Conservation (phyloP, 164 flowering plant genomes). For the Magnolia sinica region DNA sequence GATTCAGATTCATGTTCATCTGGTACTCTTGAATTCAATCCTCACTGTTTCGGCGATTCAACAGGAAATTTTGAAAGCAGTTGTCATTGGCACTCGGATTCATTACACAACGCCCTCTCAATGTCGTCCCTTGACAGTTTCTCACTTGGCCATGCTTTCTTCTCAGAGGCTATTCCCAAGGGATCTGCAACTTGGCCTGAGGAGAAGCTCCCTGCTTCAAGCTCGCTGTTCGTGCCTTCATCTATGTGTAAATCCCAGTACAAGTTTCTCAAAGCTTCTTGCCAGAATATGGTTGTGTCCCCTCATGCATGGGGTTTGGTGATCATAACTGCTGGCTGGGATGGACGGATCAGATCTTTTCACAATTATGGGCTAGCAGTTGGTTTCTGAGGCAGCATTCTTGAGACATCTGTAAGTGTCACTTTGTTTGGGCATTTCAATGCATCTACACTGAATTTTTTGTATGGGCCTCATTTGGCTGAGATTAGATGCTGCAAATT, state of each 20-base stretch:
- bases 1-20: slow-evolving; percentile 15
- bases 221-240: slow-evolving; percentile 21
- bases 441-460: no score
- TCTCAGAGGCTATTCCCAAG: slow-evolving; percentile 46
- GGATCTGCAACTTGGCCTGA: slow-evolving; percentile 87
- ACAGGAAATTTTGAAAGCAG: slow-evolving; percentile 10
- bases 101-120: slow-evolving; percentile 20
- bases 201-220: slow-evolving; percentile 50
- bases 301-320: slow-evolving; percentile 75
- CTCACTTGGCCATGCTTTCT: slow-evolving; percentile 40
- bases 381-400: slow-evolving; percentile 27
- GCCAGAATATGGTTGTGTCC: slow-evolving; percentile 34
- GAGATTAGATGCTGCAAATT: not conserved
- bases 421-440: no score
- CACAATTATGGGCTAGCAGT: slow-evolving; percentile 77
- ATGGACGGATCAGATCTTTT: slow-evolving; percentile 69
- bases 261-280: slow-evolving; percentile 56
- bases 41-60: not conserved
- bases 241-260: slow-evolving; percentile 37
- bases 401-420: no score
- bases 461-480: not conserved
- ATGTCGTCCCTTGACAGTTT: slow-evolving; percentile 41
- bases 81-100: slow-evolving; percentile 16
- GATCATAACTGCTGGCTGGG: slow-evolving; percentile 78
- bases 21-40: slow-evolving; percentile 8